Conservation (phyloP, 495 filamentous ascomycete species). For the Penicillium desertorum region DNA sequence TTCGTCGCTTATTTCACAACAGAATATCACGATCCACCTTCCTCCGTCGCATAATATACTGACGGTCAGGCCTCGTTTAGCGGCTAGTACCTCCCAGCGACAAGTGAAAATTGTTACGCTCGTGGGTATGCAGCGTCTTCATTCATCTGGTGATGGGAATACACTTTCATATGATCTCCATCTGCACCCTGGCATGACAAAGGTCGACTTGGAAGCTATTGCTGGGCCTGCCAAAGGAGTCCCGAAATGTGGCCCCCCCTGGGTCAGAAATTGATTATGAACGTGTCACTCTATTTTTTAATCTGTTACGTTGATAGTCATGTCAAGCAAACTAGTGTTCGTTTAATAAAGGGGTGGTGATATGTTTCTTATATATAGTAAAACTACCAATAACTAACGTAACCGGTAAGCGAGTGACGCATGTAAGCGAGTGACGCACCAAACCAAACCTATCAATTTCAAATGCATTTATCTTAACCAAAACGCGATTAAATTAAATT, state of each 20-base stretch:
- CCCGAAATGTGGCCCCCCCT: slow-evolving; percentile 40
- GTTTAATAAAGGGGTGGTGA: neutral
- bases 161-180: slow-evolving; percentile 60
- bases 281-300: slow-evolving; percentile 61
- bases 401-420: too few species aligned
- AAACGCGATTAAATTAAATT: too few species aligned
- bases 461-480: too few species aligned
- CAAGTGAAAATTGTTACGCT: slow-evolving; percentile 65
- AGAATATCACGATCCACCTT: slow-evolving; percentile 65
- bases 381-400: too few species aligned
- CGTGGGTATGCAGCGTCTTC: slow-evolving; percentile 46
- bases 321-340: neutral
- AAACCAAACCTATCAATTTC: too few species aligned
- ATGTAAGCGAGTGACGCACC: too few species aligned
- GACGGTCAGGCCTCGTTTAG: slow-evolving; percentile 62
- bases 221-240: slow-evolving; percentile 60
- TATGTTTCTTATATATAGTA: neutral
- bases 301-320: slow-evolving; percentile 39
- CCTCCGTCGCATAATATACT: slow-evolving; percentile 62
- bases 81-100: slow-evolving; percentile 54
- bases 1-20: slow-evolving; percentile 58
- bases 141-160: slow-evolving; percentile 43
- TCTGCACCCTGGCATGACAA: slow-evolving; percentile 61
- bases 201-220: slow-evolving; percentile 64
- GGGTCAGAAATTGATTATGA: slow-evolving; percentile 67